Evolutionary conservation across 2,329 filamentous ascomycete genomes (phyloP).

Genomic region (Cadophora sp.): DNA sequence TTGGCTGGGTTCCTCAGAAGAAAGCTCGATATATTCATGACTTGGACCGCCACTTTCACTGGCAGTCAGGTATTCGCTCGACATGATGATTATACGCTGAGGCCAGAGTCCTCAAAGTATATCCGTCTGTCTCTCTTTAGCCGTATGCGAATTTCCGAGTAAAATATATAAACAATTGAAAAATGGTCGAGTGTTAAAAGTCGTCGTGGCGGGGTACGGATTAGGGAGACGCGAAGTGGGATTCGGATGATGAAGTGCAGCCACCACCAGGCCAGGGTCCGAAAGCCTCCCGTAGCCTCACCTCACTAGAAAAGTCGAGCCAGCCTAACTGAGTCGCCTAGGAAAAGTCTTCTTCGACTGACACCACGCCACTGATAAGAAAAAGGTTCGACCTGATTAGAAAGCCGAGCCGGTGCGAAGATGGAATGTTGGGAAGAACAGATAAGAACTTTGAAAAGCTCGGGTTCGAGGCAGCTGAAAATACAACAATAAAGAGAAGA

Average conservation of each 20-base stretch:
- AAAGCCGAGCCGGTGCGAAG: not conserved
- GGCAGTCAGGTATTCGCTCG: slow-evolving; percentile 36
- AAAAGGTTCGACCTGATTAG: slow-evolving; percentile 13
- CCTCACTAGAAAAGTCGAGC: slow-evolving; percentile 4
- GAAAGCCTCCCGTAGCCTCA: not conserved
- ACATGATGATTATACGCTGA: slow-evolving; percentile 28
- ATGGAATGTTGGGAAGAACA: not conserved
- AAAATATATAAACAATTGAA: not conserved
- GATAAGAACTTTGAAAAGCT: not conserved
- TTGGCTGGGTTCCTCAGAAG: slow-evolving; percentile 32
- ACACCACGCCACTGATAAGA: slow-evolving; percentile 22
- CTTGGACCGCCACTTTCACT: slow-evolving; percentile 28
- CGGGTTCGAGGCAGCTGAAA: not conserved
- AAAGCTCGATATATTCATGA: slow-evolving; percentile 32
- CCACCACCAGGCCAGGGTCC: not conserved
- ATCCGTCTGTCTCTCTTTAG: not conserved
- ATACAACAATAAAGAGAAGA: not conserved
- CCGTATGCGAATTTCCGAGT: not conserved
- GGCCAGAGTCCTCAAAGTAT: not conserved
- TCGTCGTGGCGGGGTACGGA: slow-evolving; percentile 11
- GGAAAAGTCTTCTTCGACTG: slow-evolving; percentile 4
- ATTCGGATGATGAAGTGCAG: slow-evolving; percentile 5
- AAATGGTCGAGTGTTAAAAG: not conserved
- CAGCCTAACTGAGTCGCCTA: not conserved
- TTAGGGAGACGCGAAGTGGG: slow-evolving; percentile 3